A percentile compares a stretch with the other conserved stretches of the same genome.
Evolutionary conservation across 768 basidiomycete genomes (phyloP).

Genomic region (Aureoboletus auriporus): DNA sequence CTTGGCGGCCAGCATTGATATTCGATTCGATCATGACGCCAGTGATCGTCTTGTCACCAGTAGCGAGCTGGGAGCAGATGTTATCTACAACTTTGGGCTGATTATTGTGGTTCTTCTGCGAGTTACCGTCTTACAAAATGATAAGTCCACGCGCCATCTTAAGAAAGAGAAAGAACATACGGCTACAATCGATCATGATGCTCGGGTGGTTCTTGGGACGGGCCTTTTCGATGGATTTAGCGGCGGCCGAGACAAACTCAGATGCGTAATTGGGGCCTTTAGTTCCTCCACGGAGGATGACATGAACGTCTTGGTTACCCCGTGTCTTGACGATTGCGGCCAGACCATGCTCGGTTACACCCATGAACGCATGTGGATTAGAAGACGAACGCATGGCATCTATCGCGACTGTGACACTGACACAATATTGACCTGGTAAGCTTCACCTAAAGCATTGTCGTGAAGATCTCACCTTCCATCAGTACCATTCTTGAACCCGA

Average conservation of each 20-base stretch:
- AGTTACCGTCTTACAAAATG: conserved; percentile 75
- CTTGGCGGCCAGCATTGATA: conserved; percentile 87
- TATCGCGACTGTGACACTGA: conserved; percentile 79
- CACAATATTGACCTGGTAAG: conserved; percentile 1
- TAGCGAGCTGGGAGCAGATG: conserved; percentile 69
- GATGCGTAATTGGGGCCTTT: conserved; percentile 85
- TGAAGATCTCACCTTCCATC: conserved; percentile 64
- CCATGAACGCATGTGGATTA: conserved; percentile 96
- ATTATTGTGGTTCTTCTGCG: conserved; percentile 90
- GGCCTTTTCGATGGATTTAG: conserved; percentile 61
- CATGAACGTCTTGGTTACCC: conserved; percentile 85
- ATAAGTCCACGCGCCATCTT: neutral
- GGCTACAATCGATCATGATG: conserved; percentile 87
- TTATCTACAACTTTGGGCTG: conserved; percentile 76
- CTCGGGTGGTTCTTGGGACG: conserved; percentile 50
- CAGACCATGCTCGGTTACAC: conserved; percentile 80
- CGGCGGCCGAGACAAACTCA: conserved; percentile 66
- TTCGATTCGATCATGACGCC: conserved; percentile 98
- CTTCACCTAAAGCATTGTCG: neutral
- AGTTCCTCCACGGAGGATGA: conserved; percentile 92
- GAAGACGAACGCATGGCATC: conserved; percentile 94
- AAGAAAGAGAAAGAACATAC: conserved; percentile 37
- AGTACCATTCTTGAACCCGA: conserved; percentile 99
- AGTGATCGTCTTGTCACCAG: conserved; percentile 69
- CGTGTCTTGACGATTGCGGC: conserved; percentile 93